These are phyloP conservation scores for Zygoascus tannicola DNA, from an alignment of 805 yeast species.

Conservation along the genomic window DNA sequence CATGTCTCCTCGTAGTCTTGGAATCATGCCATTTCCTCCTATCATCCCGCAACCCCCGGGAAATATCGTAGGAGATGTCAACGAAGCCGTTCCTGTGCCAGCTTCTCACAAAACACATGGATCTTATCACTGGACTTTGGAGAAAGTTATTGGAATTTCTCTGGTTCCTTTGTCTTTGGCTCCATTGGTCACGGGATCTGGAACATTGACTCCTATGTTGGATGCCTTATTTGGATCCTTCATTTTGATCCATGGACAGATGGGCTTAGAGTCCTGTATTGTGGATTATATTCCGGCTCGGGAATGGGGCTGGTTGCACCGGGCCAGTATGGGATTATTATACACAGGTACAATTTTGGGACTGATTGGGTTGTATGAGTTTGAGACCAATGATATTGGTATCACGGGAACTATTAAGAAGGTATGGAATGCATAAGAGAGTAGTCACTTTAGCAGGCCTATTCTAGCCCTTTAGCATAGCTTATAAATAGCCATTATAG, in stretches of 20 bases:
- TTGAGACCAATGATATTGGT: conserved; percentile 71
- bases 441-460: too few species aligned
- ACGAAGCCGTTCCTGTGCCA: conserved; percentile 75
- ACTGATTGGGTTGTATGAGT: conserved; percentile 69
- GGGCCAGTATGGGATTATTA: conserved; percentile 56
- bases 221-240: conserved; percentile 65
- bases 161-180: conserved; percentile 68
- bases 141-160: conserved; percentile 57
- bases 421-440: conserved; percentile 53
- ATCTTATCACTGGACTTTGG: conserved; percentile 90
- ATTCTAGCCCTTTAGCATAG: too few species aligned
- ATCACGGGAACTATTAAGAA: conserved; percentile 52
- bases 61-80: conserved; percentile 82
- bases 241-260: conserved; percentile 66
- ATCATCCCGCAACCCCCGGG: conserved; percentile 78
- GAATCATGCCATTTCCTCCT: too few species aligned
- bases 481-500: neutral
- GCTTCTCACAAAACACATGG: conserved; percentile 59
- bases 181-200: conserved; percentile 74
- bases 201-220: conserved; percentile 48
- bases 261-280: conserved; percentile 86
- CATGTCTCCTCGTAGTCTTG: too few species aligned
- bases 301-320: conserved; percentile 71
- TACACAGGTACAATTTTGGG: conserved; percentile 63
- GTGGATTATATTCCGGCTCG: conserved; percentile 86